These are phyloP conservation scores for Trypanosoma boissoni DNA, from an alignment of 208 protist genomes.

Conservation along the genomic window DNA sequence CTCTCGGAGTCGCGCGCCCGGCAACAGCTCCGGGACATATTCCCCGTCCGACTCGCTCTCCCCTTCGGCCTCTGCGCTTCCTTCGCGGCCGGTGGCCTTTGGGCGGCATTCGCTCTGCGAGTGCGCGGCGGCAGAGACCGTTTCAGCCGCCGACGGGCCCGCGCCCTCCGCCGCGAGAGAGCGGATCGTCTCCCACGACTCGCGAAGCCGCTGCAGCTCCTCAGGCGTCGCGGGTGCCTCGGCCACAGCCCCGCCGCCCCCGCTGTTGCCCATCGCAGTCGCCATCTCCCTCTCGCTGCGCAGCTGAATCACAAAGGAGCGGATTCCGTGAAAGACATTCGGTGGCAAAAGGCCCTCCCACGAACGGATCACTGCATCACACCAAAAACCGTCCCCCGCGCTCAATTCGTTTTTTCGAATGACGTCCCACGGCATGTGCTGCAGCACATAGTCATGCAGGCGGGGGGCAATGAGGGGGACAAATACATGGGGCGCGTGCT, in stretches of 20 bases:
- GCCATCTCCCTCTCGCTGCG: slow-evolving; percentile 59
- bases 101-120: not conserved
- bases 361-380: slow-evolving; percentile 61
- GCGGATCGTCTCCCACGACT: slow-evolving; percentile 58
- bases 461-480: slow-evolving; percentile 61
- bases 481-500: slow-evolving; percentile 73
- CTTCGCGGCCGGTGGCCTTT: not conserved
- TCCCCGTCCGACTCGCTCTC: slow-evolving; percentile 31
- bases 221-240: slow-evolving; percentile 30
- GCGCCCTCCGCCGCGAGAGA: slow-evolving; percentile 30
- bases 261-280: slow-evolving; percentile 34
- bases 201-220: slow-evolving; percentile 50
- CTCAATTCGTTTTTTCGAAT: slow-evolving; percentile 23
- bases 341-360: slow-evolving; percentile 60
- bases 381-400: slow-evolving; percentile 35
- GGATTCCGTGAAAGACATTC: slow-evolving; percentile 36
- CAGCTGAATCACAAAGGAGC: slow-evolving; percentile 56
- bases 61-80: not conserved
- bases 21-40: slow-evolving; percentile 58
- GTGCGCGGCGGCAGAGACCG: not conserved
- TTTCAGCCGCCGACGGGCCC: slow-evolving; percentile 2
- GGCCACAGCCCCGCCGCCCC: slow-evolving; percentile 16
- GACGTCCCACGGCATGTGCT: slow-evolving; percentile 67
- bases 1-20: slow-evolving; percentile 45
- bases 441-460: slow-evolving; percentile 64